Conservation (phyloP, 495 filamentous ascomycete species). For the Penicillium cinerascens region DNA sequence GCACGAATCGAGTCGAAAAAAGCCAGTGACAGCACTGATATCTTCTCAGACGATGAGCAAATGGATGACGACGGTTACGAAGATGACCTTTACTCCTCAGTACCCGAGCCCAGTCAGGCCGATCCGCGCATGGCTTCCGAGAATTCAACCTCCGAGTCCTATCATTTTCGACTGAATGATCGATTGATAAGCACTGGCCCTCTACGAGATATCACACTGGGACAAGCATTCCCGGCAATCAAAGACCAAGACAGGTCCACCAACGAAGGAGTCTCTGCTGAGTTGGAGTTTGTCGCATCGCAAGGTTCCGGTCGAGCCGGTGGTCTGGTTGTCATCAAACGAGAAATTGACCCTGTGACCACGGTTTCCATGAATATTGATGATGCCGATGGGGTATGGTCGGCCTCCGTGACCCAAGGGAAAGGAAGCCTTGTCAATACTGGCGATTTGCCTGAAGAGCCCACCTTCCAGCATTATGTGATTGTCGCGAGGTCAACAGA, state of each 20-base stretch:
- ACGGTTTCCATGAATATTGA: constrained; percentile 52
- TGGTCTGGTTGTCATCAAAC: constrained; percentile 68
- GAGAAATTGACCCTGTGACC: constrained; percentile 64
- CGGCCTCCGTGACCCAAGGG: constrained; percentile 21
- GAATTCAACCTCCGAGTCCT: constrained; percentile 47
- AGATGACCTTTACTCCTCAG: constrained; percentile 67
- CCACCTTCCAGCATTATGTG: constrained; percentile 30
- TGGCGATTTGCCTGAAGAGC: constrained; percentile 49
- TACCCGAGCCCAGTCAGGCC: constrained; percentile 26
- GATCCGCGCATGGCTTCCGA: constrained; percentile 20
- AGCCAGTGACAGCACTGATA: constrained; percentile 41
- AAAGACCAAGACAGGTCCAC: constrained; percentile 7
- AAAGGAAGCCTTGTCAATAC: constrained; percentile 34
- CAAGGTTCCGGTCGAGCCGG: constrained; percentile 68
- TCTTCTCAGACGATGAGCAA: constrained; percentile 47
- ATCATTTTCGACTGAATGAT: constrained; percentile 75
- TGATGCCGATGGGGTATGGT: constrained; percentile 36
- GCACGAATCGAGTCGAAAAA: constrained; percentile 48
- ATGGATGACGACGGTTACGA: constrained; percentile 65
- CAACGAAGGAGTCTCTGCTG: constrained; percentile 41
- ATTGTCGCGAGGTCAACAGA: constrained; percentile 33
- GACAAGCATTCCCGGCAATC: constrained; percentile 34
- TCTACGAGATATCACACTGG: constrained; percentile 66
- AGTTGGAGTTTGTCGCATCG: constrained; percentile 68
- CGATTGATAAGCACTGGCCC: constrained; percentile 71